Evolutionary conservation across 2,329 filamentous ascomycete species (phyloP).

Genomic region (Talaromyces pinophilus): DNA sequence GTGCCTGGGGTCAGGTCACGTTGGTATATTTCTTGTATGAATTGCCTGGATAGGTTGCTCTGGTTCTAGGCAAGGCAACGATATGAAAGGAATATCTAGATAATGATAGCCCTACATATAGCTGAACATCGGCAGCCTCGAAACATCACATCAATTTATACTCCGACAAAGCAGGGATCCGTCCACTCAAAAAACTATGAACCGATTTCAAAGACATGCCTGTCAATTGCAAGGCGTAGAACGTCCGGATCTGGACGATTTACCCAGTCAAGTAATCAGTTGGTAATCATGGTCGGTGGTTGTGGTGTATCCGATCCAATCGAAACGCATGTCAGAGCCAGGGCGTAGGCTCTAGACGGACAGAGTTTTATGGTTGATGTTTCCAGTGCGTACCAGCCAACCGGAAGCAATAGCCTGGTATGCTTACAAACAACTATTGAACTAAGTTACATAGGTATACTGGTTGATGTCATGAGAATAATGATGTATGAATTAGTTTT

Average conservation of each 20-base stretch:
- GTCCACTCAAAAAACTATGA: background rate
- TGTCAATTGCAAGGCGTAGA: slow-evolving; percentile 3
- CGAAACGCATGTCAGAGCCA: slow-evolving; percentile 10
- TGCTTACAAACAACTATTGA: background rate
- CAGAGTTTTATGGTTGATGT: background rate
- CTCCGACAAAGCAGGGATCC: background rate
- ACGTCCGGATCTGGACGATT: background rate
- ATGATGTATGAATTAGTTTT: background rate
- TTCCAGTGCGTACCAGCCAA: background rate
- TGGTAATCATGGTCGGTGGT: background rate
- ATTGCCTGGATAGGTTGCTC: background rate
- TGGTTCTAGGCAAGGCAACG: background rate
- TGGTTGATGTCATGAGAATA: background rate
- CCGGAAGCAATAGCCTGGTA: background rate
- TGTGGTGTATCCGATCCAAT: background rate
- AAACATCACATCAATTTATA: slow-evolving; percentile 15
- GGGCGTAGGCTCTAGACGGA: slow-evolving; percentile 7
- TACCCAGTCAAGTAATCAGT: background rate
- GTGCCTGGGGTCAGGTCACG: background rate
- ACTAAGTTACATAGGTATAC: background rate
- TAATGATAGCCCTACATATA: background rate
- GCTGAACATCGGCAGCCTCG: background rate
- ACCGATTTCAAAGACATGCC: background rate
- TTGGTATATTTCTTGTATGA: background rate
- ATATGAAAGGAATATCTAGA: background rate